Evolutionary conservation across 225 moss, liverwort and hornwort genomes (phyloP).

Genomic region (Pseudisothecium myosuroides): DNA sequence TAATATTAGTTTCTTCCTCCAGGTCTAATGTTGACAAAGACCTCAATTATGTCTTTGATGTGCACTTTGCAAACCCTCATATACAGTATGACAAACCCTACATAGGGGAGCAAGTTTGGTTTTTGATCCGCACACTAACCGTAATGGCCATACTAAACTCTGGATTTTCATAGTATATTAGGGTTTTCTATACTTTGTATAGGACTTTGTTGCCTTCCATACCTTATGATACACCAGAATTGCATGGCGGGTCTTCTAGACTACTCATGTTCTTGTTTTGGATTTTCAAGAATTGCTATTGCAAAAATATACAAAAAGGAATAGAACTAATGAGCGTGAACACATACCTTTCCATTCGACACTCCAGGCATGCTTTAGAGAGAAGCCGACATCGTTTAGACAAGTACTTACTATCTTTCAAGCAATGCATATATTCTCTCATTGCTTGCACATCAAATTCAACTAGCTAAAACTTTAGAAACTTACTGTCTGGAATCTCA

Average conservation of each 20-base stretch:
- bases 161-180: background rate
- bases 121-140: background rate
- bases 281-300: background rate
- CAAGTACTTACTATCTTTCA: constrained; percentile 70
- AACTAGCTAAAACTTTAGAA: no score
- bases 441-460: constrained; percentile 45
- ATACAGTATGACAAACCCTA: background rate
- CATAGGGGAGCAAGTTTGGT: background rate
- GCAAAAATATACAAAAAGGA: background rate
- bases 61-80: background rate
- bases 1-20: background rate
- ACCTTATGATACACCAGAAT: background rate
- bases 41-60: background rate
- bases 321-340: background rate
- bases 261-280: background rate
- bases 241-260: background rate
- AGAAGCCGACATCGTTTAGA: constrained; percentile 76
- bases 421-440: constrained; percentile 84
- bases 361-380: constrained; percentile 75
- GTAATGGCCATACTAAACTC: background rate
- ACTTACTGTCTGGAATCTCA: no score
- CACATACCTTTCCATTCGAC: constrained; percentile 77
- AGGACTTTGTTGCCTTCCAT: background rate
- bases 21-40: background rate
- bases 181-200: background rate